These are phyloP conservation scores for Cucurbita moschata DNA, from an alignment of 306 rosid genomes.

Conservation along the genomic window DNA sequence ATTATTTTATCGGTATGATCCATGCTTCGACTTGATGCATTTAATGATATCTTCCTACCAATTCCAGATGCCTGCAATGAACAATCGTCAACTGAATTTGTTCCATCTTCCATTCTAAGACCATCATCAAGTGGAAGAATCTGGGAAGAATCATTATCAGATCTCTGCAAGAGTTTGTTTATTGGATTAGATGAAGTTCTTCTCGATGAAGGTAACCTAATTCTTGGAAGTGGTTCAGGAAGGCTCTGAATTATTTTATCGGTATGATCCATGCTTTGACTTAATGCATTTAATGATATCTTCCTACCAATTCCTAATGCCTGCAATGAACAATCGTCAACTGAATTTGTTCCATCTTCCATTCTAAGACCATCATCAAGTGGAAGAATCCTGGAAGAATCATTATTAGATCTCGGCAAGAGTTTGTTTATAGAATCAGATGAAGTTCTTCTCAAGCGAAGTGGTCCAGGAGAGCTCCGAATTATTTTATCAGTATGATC, in stretches of 20 bases:
- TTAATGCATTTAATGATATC: slow-evolving; percentile 35
- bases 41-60: slow-evolving; percentile 52
- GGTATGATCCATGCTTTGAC: slow-evolving; percentile 42
- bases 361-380: slow-evolving; percentile 29
- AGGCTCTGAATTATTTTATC: slow-evolving; percentile 33
- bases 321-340: slow-evolving; percentile 30
- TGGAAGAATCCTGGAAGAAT: slow-evolving; percentile 23
- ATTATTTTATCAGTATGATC: slow-evolving; percentile 48
- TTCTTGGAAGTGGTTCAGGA: slow-evolving; percentile 30
- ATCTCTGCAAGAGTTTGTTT: slow-evolving; percentile 31
- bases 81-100: slow-evolving; percentile 30
- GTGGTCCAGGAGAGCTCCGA: slow-evolving; percentile 26
- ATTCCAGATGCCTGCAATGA: slow-evolving; percentile 28
- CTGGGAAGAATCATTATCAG: slow-evolving; percentile 34
- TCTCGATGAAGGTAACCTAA: slow-evolving; percentile 42
- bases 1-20: slow-evolving; percentile 47
- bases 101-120: slow-evolving; percentile 25
- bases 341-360: slow-evolving; percentile 25
- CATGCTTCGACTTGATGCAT: slow-evolving; percentile 28
- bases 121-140: slow-evolving; percentile 24
- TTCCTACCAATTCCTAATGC: slow-evolving; percentile 42
- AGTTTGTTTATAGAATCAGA: slow-evolving; percentile 32
- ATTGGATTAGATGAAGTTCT: slow-evolving; percentile 36
- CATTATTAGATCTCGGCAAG: slow-evolving; percentile 36
- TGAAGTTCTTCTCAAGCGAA: slow-evolving; percentile 39